Evolutionary conservation across 176 grass and related monocot genomes (phyloP), one percentile per base, ranked within the genome.

Genomic region (Bonia amplexicaulis): DNA sequence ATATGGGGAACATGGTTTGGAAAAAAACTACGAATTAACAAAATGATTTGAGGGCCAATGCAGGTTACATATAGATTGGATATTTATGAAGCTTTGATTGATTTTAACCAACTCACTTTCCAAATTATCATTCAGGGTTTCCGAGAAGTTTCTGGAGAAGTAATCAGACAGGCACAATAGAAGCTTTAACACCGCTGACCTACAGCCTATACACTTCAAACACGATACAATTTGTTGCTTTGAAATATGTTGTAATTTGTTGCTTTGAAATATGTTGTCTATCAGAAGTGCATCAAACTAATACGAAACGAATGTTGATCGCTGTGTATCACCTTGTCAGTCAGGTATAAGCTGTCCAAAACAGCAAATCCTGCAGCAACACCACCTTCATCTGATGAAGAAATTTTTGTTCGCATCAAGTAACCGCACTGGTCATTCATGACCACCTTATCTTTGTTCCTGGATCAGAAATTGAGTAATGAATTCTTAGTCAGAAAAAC

Each of bases 361-460:
- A 98, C 96, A 78, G 96, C 96, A 90, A 92, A 98, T 27, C 96
- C 96, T 53, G 96, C 89, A 41, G 93, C 96, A 84, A 98, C 96
- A 16, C 96, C 96, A 44, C 96, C 96, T 89, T 98, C 96, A 85
- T 98, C 92, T 29, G 96, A 98, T 45, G 96, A 95, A 83, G 96
- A 93, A 93, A 98, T 89, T 77, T 98, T 98, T 54, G 96, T 98
- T 48, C 96, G 91, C 96, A 98, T 90, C 79, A 98, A 90, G 88
- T 95, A 95, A 49, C 96, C 96, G 86, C 88, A 87, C 39, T 93
- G 87, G 11, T 95, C 91, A 79, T 95, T 98, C 44, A 95, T 87
- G 39, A 95, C 82, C 65, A 98, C 96, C 80, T 92, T 95, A 76
- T 93, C 91, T 89, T 98, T 93, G 87, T 92, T 95, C 87, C 93